These are phyloP conservation scores for Grosmannia clavigera DNA, from an alignment of 2,329 filamentous ascomycete genomes.

Conservation along the genomic window DNA sequence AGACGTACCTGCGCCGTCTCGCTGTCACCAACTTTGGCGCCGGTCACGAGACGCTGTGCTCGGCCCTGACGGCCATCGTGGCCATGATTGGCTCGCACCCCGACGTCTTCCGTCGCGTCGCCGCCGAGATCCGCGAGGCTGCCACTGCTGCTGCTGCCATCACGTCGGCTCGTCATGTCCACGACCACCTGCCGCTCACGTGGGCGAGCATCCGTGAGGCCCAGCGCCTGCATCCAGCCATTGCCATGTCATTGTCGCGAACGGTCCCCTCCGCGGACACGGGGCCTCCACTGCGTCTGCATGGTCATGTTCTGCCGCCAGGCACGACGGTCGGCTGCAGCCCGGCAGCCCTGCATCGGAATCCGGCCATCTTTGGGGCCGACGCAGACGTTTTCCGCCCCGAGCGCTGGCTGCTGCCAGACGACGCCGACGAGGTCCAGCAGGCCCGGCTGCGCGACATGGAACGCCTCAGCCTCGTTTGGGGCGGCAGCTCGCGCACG, in stretches of 20 bases:
- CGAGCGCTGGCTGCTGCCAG: conserved; percentile 30
- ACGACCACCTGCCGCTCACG: conserved; percentile 20
- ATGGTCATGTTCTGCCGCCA: conserved; percentile 27
- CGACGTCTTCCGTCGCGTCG: conserved; percentile 20
- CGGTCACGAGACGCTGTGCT: conserved; percentile 42
- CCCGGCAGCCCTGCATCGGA: conserved; percentile 37
- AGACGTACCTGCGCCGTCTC: conserved; percentile 36
- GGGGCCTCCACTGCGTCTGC: conserved; percentile 17
- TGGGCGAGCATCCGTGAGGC: conserved; percentile 38
- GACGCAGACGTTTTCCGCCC: conserved; percentile 32
- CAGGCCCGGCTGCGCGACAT: conserved; percentile 21
- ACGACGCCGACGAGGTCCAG: conserved; percentile 13
- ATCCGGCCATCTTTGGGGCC: conserved; percentile 33
- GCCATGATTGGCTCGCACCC: conserved; percentile 31
- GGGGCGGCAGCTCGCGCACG: conserved; percentile 37
- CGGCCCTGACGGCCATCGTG: conserved; percentile 36
- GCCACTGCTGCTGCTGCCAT: neutral
- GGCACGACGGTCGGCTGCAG: conserved; percentile 39
- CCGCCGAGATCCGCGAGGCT: conserved; percentile 16
- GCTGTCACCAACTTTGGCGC: conserved; percentile 43
- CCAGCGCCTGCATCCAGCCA: conserved; percentile 36
- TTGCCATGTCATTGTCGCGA: conserved; percentile 38
- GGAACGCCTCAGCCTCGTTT: conserved; percentile 36
- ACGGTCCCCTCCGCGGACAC: conserved; percentile 18
- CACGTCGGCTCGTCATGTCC: conserved; percentile 15